Percentiles rank a stretch among this genome's conserved stretches.
These are phyloP conservation scores for Fusarium chaquense DNA, from an alignment of 2,329 filamentous ascomycete genomes.

Conservation along the genomic window DNA sequence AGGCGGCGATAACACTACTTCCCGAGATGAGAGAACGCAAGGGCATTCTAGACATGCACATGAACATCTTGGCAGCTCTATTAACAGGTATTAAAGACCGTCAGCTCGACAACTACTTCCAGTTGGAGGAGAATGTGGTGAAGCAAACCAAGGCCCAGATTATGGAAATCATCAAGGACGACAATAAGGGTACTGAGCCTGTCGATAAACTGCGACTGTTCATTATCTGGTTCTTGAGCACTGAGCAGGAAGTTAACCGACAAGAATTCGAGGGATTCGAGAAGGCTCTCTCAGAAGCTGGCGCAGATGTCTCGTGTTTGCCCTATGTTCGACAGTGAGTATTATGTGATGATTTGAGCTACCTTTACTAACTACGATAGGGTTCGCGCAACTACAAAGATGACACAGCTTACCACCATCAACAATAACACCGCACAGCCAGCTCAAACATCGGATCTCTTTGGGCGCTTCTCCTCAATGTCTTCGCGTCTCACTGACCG, in stretches of 20 bases:
- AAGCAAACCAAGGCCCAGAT: constrained; percentile 93
- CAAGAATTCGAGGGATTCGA: constrained; percentile 88
- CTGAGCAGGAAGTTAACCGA: constrained; percentile 86
- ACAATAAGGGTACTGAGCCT: constrained; percentile 84
- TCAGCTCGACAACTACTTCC: constrained; percentile 95
- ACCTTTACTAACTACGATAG: constrained; percentile 56
- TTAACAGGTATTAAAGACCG: constrained; percentile 88
- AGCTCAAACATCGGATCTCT: constrained; percentile 77
- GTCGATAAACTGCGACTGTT: constrained; percentile 93
- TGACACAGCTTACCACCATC: constrained; percentile 96
- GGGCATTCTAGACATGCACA: constrained; percentile 95
- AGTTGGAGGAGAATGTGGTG: constrained; percentile 90
- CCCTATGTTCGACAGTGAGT: constrained; percentile 86
- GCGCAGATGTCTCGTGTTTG: constrained; percentile 80
- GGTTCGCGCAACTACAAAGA: constrained; percentile 93
- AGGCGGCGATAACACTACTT: constrained; percentile 91
- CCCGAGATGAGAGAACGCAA: constrained; percentile 95
- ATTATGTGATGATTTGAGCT: not conserved
- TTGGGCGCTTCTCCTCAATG: constrained; percentile 92
- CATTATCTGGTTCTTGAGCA: constrained; percentile 96
- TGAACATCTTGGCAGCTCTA: constrained; percentile 91
- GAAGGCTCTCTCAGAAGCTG: constrained; percentile 80
- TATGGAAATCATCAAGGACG: constrained; percentile 84
- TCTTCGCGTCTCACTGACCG: constrained; percentile 93
- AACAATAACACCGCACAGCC: constrained; percentile 80